Base-by-base conservation (phyloP, 1,139 yeast species). In the Sugiyamaella castrensis region DNA sequence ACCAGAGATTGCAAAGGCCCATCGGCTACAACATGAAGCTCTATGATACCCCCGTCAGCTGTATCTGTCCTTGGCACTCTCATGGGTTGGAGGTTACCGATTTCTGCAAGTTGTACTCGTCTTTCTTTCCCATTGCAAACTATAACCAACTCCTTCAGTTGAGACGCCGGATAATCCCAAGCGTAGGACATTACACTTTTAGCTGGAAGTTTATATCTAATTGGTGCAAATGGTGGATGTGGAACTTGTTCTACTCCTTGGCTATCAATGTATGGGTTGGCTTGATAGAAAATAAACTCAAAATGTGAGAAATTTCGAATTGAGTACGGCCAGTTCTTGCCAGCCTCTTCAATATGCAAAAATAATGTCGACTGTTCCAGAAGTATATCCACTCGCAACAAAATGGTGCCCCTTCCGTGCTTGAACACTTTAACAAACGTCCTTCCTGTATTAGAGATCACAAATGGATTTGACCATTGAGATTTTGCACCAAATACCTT, bases 131-230 rank as follows among this genome's bases (percentile, higher is more conserved):
- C 87, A 27, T 65, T 63, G 50, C 83, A 85, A 53, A 91, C 74
- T 28, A 94, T 70, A 2, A 88, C 76, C 32, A 94, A 69, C 61
- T 91, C 96, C 65, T 89, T 91, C 40, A 85, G 78, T 10, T 81
- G 73, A 0, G 96, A 97, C 48, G 95, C 88, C 0, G 98, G 98
- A 68, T 80, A 92, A 65, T 94, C 98, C 88, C 96, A 94, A 0
- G 98, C 89, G 66, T 92, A 94, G 0, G 98, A 97, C 98, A 94
- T 94, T 1, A 88, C 95, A 71, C 96, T 87, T 64, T 81, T 82
- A 1, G 95, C 82, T 0, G 97, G 98, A 24, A 91, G 76, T 51
- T 80, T 78, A 64, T 91, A 92, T 60, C 77, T 81, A 24, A 88
- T 75, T 70, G 60, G 73, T 54, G 57, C 73, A 71, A 46, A 79